A percentile compares a stretch with the other conserved stretches of the same genome.
Conservation (phyloP, 2,329 filamentous ascomycete species). For the Apiospora saccharicola region DNA sequence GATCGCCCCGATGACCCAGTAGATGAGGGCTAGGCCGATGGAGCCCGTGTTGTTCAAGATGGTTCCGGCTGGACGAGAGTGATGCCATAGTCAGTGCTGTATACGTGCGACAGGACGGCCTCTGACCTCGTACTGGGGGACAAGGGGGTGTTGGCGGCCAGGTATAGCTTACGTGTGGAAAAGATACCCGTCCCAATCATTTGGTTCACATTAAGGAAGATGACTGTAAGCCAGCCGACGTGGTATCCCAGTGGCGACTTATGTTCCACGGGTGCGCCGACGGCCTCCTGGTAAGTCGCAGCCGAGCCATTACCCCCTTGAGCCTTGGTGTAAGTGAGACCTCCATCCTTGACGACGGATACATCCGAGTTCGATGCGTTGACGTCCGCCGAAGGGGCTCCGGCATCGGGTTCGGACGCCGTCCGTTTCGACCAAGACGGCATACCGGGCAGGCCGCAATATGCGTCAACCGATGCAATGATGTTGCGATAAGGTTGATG, state of each 20-base stretch:
- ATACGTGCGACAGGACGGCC: too few relatives aligned
- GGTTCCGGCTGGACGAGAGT: slow-evolving; percentile 48
- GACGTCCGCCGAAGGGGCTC: neutral
- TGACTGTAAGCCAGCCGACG: slow-evolving; percentile 61
- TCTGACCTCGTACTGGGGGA: neutral
- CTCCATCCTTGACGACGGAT: slow-evolving; percentile 38
- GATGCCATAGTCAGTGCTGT: neutral
- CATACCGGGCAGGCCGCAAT: neutral
- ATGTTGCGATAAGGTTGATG: neutral
- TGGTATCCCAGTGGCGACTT: slow-evolving; percentile 67
- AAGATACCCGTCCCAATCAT: slow-evolving; percentile 71
- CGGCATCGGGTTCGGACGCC: neutral
- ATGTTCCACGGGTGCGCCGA: slow-evolving; percentile 67
- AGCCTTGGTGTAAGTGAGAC: slow-evolving; percentile 38
- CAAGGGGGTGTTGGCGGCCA: neutral
- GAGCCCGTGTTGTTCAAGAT: slow-evolving; percentile 60
- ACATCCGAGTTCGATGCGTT: slow-evolving; percentile 33
- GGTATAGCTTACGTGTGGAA: slow-evolving; percentile 44
- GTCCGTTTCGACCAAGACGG: slow-evolving; percentile 7
- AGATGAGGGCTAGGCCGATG: slow-evolving; percentile 60
- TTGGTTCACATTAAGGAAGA: slow-evolving; percentile 65
- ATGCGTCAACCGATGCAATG: neutral
- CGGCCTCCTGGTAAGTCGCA: slow-evolving; percentile 63
- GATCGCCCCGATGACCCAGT: slow-evolving; percentile 61
- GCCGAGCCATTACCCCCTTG: slow-evolving; percentile 51